phyloP scores from a whole-genome alignment of 2,329 filamentous ascomycete species.

The Blastomyces parvus region DNA sequence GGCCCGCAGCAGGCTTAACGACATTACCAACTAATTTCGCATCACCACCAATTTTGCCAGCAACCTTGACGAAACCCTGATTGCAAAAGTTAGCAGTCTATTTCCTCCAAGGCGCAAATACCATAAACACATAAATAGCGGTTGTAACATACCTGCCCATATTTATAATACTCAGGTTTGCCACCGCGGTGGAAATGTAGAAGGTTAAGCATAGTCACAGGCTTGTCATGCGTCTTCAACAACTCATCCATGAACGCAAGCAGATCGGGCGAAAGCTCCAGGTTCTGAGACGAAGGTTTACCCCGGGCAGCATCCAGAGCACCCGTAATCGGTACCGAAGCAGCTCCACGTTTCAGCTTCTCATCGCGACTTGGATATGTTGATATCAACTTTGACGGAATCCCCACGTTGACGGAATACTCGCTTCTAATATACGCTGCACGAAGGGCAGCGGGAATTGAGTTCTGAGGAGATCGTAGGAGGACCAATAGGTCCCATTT shows the following conservation, averaged over 20 bases:
- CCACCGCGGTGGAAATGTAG: constrained; percentile 47
- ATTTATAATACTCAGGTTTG: constrained; percentile 47
- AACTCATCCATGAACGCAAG: constrained; percentile 40
- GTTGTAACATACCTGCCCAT: constrained; percentile 46
- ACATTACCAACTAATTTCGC: constrained; percentile 56
- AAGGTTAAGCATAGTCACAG: constrained; percentile 56
- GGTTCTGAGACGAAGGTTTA: constrained; percentile 36
- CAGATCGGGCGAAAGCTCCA: constrained; percentile 47
- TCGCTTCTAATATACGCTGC: constrained; percentile 19
- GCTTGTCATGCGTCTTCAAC: constrained; percentile 25
- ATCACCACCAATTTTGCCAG: constrained; percentile 44
- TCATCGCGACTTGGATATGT: constrained; percentile 21
- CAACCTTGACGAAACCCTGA: constrained; percentile 36
- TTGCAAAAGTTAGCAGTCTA: not conserved
- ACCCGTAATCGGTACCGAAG: constrained; percentile 28
- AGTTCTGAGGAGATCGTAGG: constrained; percentile 17
- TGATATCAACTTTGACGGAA: constrained; percentile 30
- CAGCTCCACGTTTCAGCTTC: constrained; percentile 10
- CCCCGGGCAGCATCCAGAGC: constrained; percentile 25
- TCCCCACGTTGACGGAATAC: constrained; percentile 27
- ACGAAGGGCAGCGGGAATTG: constrained; percentile 19
- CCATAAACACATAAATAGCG: constrained; percentile 13
- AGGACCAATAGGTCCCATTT: constrained; percentile 32
- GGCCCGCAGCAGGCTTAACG: constrained; percentile 23
- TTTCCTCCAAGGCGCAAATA: not conserved